Conservation (phyloP, 768 basidiomycete genomes). For the Russula earlei region DNA sequence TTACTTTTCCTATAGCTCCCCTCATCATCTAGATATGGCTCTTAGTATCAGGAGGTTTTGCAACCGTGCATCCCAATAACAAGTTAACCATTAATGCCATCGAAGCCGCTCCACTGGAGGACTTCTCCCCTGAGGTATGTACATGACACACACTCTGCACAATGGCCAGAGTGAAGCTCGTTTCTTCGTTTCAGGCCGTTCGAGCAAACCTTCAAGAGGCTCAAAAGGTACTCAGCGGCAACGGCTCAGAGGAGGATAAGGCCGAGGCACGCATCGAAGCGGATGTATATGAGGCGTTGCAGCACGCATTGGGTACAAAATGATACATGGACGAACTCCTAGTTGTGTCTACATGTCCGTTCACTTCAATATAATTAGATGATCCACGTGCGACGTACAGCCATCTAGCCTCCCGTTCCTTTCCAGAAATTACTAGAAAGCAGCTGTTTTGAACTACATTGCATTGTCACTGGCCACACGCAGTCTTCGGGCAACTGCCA, state of each 20-base stretch:
- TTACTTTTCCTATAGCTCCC: background rate
- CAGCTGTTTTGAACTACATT: background rate
- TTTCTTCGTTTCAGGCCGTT: conserved; percentile 51
- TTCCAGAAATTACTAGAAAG: background rate
- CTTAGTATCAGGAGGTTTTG: conserved; percentile 90
- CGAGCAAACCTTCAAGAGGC: conserved; percentile 87
- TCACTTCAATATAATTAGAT: background rate
- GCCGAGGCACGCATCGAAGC: conserved; percentile 89
- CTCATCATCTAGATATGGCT: background rate
- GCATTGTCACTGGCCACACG: background rate
- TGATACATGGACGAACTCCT: conserved; percentile 23
- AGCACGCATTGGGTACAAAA: conserved; percentile 62
- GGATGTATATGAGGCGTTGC: conserved; percentile 93
- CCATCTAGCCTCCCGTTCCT: background rate
- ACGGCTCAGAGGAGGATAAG: conserved; percentile 89
- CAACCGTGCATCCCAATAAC: conserved; percentile 97
- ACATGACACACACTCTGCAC: background rate
- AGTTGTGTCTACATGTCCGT: background rate
- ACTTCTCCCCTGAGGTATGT: conserved; percentile 82
- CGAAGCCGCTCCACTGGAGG: conserved; percentile 87
- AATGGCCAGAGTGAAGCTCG: background rate
- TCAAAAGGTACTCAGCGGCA: conserved; percentile 66
- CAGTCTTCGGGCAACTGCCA: too few relatives aligned
- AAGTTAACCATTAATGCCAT: conserved; percentile 93
- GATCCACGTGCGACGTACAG: background rate